Conservation (phyloP, 2,329 filamentous ascomycete species). For the Didymella keratinophila region DNA sequence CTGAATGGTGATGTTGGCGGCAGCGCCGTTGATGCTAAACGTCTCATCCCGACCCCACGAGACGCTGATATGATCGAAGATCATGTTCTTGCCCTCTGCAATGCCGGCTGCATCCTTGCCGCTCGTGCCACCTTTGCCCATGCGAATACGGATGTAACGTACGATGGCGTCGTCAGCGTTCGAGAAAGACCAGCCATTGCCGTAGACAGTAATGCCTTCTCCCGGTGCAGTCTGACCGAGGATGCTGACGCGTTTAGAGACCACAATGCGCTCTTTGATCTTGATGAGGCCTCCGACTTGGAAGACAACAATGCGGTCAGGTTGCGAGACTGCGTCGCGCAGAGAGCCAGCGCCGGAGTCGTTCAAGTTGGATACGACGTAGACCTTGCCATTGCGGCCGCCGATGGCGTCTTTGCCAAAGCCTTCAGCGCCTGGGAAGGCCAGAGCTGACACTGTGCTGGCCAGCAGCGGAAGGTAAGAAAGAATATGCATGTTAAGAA, state of each 20-base stretch:
- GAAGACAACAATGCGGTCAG: slow-evolving; percentile 61
- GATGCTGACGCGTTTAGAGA: slow-evolving; percentile 59
- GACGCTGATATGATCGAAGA: slow-evolving; percentile 64
- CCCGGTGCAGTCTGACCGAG: slow-evolving; percentile 61
- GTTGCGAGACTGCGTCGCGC: slow-evolving; percentile 58
- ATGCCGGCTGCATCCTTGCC: slow-evolving; percentile 65
- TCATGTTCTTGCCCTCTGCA: slow-evolving; percentile 62
- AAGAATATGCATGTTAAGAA: slow-evolving; percentile 25
- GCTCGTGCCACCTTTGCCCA: slow-evolving; percentile 60
- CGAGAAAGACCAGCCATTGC: slow-evolving; percentile 62
- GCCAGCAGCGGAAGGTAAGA: slow-evolving; percentile 28
- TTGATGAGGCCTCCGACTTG: slow-evolving; percentile 61
- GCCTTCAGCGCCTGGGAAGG: slow-evolving; percentile 61
- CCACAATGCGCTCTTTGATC: slow-evolving; percentile 57
- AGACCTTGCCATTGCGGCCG: slow-evolving; percentile 57
- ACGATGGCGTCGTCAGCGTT: slow-evolving; percentile 63
- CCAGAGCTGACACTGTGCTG: slow-evolving; percentile 38
- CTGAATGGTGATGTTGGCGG: slow-evolving; percentile 60
- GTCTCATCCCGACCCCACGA: slow-evolving; percentile 66
- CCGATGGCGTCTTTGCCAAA: slow-evolving; percentile 59
- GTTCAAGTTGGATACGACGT: slow-evolving; percentile 59
- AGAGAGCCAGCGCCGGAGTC: slow-evolving; percentile 60
- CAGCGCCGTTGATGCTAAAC: slow-evolving; percentile 60
- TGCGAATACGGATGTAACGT: slow-evolving; percentile 64
- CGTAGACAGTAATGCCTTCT: slow-evolving; percentile 61